Evolutionary conservation across 2,329 filamentous ascomycete species (phyloP).

Genomic region (Fusarium graminum): DNA sequence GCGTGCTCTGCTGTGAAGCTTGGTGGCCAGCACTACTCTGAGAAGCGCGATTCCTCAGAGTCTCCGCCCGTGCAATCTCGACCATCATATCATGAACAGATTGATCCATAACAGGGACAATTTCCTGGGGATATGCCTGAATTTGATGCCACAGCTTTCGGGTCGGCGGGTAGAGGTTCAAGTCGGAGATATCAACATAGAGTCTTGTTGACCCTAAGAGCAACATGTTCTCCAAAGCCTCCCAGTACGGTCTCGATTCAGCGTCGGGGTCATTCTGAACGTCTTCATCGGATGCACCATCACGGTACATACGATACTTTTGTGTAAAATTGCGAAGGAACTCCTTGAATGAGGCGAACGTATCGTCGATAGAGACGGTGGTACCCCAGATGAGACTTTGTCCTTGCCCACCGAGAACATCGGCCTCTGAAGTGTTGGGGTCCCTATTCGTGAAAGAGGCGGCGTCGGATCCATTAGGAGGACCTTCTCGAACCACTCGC

Average conservation of each 20-base stretch:
- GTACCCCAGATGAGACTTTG: conserved; percentile 95
- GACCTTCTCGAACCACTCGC: conserved; percentile 68
- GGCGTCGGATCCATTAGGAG: conserved; percentile 67
- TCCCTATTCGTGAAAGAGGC: conserved; percentile 74
- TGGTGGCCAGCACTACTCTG: conserved; percentile 67
- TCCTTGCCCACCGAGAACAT: conserved; percentile 84
- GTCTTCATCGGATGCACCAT: conserved; percentile 84
- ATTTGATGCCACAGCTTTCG: conserved; percentile 96
- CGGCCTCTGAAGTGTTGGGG: conserved; percentile 91
- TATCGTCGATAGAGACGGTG: conserved; percentile 93
- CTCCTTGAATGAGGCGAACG: conserved; percentile 87
- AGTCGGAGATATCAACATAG: conserved; percentile 88
- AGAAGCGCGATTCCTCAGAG: conserved; percentile 74
- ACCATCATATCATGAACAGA: conserved; percentile 93
- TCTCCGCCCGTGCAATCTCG: conserved; percentile 85
- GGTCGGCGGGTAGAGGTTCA: conserved; percentile 93
- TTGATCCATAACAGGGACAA: conserved; percentile 97
- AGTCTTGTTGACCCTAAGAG: conserved; percentile 85
- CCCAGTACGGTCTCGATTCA: conserved; percentile 84
- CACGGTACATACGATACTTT: conserved; percentile 93
- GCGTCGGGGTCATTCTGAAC: conserved; percentile 77
- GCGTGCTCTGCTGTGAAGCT: conserved; percentile 60
- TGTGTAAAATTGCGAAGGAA: conserved; percentile 92
- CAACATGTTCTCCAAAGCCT: conserved; percentile 90
- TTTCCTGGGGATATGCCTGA: conserved; percentile 94